A percentile compares a stretch with the other conserved stretches of the same genome.
phyloP scores from a whole-genome alignment of 371 early-diverging fungal genomes.

The Mucor circinelloides region DNA sequence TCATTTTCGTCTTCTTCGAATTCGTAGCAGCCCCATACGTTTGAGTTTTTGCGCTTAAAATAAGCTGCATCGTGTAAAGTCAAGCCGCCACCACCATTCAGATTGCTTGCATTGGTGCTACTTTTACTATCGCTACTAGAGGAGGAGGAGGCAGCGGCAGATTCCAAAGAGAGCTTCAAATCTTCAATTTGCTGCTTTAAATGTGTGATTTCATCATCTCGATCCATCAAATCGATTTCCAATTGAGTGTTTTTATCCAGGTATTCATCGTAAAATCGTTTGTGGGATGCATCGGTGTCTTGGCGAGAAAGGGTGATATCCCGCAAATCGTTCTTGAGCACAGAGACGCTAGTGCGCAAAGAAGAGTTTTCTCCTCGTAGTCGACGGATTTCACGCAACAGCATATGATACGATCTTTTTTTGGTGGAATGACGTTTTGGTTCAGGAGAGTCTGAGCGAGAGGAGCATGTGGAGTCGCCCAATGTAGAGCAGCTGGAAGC shows the following conservation, averaged over 20 bases:
- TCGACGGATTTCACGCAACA: slow-evolving; percentile 46
- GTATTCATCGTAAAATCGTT: slow-evolving; percentile 35
- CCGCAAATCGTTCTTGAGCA: slow-evolving; percentile 42
- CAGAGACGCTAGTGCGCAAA: slow-evolving; percentile 33
- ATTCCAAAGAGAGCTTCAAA: slow-evolving; percentile 7
- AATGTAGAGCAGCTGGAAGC: slow-evolving; percentile 9
- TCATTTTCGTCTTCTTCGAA: slow-evolving; percentile 14
- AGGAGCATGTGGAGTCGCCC: slow-evolving; percentile 12
- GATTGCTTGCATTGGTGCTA: not conserved
- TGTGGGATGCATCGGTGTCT: slow-evolving; percentile 42
- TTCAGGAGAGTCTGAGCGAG: slow-evolving; percentile 17
- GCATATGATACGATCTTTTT: slow-evolving; percentile 23
- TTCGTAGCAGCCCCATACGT: slow-evolving; percentile 16
- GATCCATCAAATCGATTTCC: slow-evolving; percentile 34
- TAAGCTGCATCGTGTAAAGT: slow-evolving; percentile 18
- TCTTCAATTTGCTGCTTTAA: slow-evolving; percentile 33
- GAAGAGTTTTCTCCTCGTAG: slow-evolving; percentile 43
- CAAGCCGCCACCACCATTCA: not conserved
- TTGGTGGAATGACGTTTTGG: slow-evolving; percentile 18
- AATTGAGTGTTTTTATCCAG: slow-evolving; percentile 26
- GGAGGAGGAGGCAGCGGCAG: not conserved
- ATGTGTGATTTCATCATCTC: slow-evolving; percentile 31
- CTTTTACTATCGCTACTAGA: not conserved
- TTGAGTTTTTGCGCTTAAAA: slow-evolving; percentile 7
- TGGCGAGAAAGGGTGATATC: slow-evolving; percentile 37